These are phyloP conservation scores for Boletus rufocinnamomeus DNA, from an alignment of 768 basidiomycete genomes.

Conservation along the genomic window DNA sequence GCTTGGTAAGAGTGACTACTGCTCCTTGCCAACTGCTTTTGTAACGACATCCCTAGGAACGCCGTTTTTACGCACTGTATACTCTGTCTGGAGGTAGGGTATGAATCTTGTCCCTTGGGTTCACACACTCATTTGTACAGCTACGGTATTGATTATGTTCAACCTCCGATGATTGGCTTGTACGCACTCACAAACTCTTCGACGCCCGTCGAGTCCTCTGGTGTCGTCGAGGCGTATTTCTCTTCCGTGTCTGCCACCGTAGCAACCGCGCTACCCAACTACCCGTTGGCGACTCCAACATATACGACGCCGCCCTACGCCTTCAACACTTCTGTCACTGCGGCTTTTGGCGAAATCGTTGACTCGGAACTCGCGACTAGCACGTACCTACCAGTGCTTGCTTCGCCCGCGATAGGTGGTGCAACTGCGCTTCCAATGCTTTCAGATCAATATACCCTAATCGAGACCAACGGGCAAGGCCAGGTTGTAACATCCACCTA, in stretches of 20 bases:
- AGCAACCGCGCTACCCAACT: slow-evolving; percentile 72
- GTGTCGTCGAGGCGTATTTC: slow-evolving; percentile 50
- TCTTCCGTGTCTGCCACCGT: slow-evolving; percentile 66
- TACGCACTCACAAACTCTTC: slow-evolving; percentile 59
- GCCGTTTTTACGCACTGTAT: slow-evolving; percentile 73
- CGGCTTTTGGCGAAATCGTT: slow-evolving; percentile 55
- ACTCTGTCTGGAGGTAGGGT: slow-evolving; percentile 71
- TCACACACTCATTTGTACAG: slow-evolving; percentile 37
- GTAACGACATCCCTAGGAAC: slow-evolving; percentile 42
- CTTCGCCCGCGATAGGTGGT: slow-evolving; percentile 45
- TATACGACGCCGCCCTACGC: slow-evolving; percentile 63
- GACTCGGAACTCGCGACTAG: slow-evolving; percentile 65
- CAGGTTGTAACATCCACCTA: slow-evolving; percentile 55
- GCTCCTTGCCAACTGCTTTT: background rate
- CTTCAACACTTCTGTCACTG: slow-evolving; percentile 68
- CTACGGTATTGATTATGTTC: slow-evolving; percentile 72
- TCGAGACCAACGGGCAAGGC: slow-evolving; percentile 58
- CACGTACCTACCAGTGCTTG: slow-evolving; percentile 66
- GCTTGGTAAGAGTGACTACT: slow-evolving; percentile 48
- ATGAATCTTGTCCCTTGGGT: background rate
- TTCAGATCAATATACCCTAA: slow-evolving; percentile 52
- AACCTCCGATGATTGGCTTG: slow-evolving; percentile 78
- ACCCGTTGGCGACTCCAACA: slow-evolving; percentile 62
- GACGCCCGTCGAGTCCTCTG: slow-evolving; percentile 41
- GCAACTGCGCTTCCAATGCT: slow-evolving; percentile 60